Evolutionary conservation across 1,284 basidiomycete genomes (phyloP), one percentile per base, ranked within the genome.

Genomic region (Thecaphora frezii): DNA sequence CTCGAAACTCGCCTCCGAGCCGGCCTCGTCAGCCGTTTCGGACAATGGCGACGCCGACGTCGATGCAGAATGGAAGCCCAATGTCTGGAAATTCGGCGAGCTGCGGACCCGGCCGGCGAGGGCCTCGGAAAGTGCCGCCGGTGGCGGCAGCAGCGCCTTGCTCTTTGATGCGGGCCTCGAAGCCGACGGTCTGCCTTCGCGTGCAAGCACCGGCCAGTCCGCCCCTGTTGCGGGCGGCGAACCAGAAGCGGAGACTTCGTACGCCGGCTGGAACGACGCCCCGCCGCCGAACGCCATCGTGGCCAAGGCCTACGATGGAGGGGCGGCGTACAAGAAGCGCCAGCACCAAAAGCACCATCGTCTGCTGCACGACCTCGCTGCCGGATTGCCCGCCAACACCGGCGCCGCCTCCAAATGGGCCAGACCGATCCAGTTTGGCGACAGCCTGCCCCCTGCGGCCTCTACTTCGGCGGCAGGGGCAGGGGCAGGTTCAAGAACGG

Each of bases 381-480:
- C 66, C 2, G 73, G 74, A 2, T 46, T 75, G 26, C 64, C 67
- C 0, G 54, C 74, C 9, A 78, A 78, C 44, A 28, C 73, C 0
- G 76, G 76, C 14, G 66, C 73, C 0, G 76, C 76, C 7, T 59
- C 64, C 42, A 71, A 77, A 44, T 78, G 76, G 76, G 67, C 71
- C 5, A 55, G 74, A 5, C 76, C 76, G 1, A 78, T 78, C 28
- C 58, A 69, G 33, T 66, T 62, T 54, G 64, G 60, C 18, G 76
- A 74, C 40, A 59, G 55, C 42, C 56, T 76, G 24, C 76, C 72
- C 18, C 44, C 65, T 1, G 37, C 49, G 21, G 59, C 46, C 25
- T 37, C 51, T 38, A 33, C 46, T 2, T 23, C 22, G 21, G 23
- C 14, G 50, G 14, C 30, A 22, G 9, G 13, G 23, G 13, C 14